Evolutionary conservation across 2,329 filamentous ascomycete genomes (phyloP), one percentile per base, ranked within the genome.

Genomic region (Fusarium acutatum): DNA sequence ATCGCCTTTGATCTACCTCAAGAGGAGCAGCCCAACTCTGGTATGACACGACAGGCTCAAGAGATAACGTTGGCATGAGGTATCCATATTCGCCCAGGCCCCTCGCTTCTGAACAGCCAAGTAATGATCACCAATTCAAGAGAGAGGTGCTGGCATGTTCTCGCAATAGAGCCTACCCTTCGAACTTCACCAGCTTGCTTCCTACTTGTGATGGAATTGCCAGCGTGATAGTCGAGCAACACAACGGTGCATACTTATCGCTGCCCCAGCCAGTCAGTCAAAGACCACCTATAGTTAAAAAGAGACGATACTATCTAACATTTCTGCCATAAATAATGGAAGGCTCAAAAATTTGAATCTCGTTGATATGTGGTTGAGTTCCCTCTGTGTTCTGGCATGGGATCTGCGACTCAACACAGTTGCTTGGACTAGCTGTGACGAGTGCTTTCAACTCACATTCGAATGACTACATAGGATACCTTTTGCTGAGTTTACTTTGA

Each of bases 81-180:
- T 18, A 22, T 17, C 22, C 4, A n/a, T 18, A 7, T 18, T 26
- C 20, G 12, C 10, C 2, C 7, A n/a, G 9, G 3, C 7, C 3
- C 7, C 3, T 35, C 32, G 12, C 9, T 1, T 35, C 13, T 22
- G 8, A 52, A 8, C 4, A 22, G 3, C 12, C 17, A 26, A 22
- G 18, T 20, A 4, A 26, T 22, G 5, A 8, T 3, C 9, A 17
- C 5, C 1, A 22, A 14, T 8, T 35, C 4, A 22, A 0, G 3
- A 9, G 13, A 35, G 30, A 35, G 9, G 3, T 8, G 5, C 7
- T 4, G 32, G 14, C 4, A 8, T 7, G 9, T 5, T 11, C 3
- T 15, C 2, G 13, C 32, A 24, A 15, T 8, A 20, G 11, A 18
- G 7, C 22, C 6, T 24, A 6, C 5, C 7, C 7, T 20, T 52